These are phyloP conservation scores for Astrocystis sublimbata DNA, from an alignment of 495 filamentous ascomycete genomes.

Conservation along the genomic window DNA sequence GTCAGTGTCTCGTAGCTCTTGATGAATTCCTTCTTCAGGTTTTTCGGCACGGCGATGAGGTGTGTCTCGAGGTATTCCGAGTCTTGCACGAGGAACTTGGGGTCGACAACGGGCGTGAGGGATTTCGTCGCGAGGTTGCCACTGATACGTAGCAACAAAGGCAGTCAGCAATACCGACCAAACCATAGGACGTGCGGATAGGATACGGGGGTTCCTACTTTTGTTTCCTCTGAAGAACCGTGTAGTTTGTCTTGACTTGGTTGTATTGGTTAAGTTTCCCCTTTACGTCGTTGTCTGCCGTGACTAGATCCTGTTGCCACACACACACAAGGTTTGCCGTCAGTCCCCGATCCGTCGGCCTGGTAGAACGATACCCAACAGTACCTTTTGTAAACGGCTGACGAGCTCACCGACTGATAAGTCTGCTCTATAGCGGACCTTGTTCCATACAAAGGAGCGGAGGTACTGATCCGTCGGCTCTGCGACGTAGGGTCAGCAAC, in stretches of 20 bases:
- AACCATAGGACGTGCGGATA: neutral
- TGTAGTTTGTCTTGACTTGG: slow-evolving; percentile 76
- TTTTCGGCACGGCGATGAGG: slow-evolving; percentile 80
- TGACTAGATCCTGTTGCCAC: slow-evolving; percentile 67
- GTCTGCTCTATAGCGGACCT: slow-evolving; percentile 92
- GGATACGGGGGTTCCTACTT: slow-evolving; percentile 55
- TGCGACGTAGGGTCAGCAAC: slow-evolving; percentile 37
- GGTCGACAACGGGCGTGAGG: slow-evolving; percentile 82
- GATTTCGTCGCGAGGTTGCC: slow-evolving; percentile 95
- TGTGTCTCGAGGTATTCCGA: slow-evolving; percentile 97
- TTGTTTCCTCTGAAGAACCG: slow-evolving; percentile 79
- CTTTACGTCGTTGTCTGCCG: slow-evolving; percentile 93
- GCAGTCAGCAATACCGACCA: slow-evolving; percentile 3
- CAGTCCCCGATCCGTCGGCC: slow-evolving; percentile 9
- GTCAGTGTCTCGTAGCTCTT: slow-evolving; percentile 84
- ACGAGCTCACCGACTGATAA: slow-evolving; percentile 83
- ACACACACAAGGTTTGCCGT: slow-evolving; percentile 14
- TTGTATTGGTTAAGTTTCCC: slow-evolving; percentile 92
- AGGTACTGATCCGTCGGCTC: slow-evolving; percentile 94
- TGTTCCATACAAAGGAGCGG: slow-evolving; percentile 89
- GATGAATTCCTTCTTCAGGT: slow-evolving; percentile 79
- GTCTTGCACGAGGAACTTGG: slow-evolving; percentile 73
- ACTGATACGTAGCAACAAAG: slow-evolving; percentile 44
- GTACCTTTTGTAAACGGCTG: slow-evolving; percentile 81
- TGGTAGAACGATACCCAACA: neutral